A percentile compares a stretch with the other conserved stretches of the same genome.
phyloP scores from a whole-genome alignment of 768 basidiomycete genomes.

The Mycena filopes region DNA sequence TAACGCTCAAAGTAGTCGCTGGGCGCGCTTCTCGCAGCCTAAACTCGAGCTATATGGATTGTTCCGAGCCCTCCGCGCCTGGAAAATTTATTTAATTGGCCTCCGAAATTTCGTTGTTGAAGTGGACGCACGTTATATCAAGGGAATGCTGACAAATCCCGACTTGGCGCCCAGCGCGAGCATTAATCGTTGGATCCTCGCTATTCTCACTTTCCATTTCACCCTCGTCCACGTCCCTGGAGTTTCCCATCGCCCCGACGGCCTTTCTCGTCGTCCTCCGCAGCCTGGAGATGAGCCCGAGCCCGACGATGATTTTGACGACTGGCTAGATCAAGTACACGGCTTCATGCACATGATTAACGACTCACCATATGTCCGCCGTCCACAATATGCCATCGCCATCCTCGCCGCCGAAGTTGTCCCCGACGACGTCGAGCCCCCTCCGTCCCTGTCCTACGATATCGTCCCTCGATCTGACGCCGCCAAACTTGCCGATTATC shows the following conservation, averaged over 20 bases:
- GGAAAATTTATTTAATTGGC: slow-evolving; percentile 42
- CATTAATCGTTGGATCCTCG: slow-evolving; percentile 40
- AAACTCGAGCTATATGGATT: slow-evolving; percentile 50
- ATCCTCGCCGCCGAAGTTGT: background rate
- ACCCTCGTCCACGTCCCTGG: no score
- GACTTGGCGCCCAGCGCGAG: slow-evolving; percentile 36
- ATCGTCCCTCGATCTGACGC: background rate
- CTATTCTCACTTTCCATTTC: slow-evolving; percentile 45
- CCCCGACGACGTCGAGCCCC: background rate
- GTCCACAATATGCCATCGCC: slow-evolving; percentile 1
- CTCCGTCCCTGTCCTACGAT: background rate
- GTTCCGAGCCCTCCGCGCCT: slow-evolving; percentile 33
- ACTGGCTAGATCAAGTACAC: slow-evolving; percentile 34
- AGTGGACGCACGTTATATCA: slow-evolving; percentile 49
- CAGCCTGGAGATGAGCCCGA: slow-evolving; percentile 29
- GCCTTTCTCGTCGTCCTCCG: slow-evolving; percentile 35
- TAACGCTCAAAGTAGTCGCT: no score
- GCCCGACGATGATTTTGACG: no score
- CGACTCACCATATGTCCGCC: background rate
- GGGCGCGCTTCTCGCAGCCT: slow-evolving; percentile 39
- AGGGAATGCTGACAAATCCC: slow-evolving; percentile 46
- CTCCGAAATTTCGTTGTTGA: slow-evolving; percentile 45
- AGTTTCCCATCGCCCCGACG: slow-evolving; percentile 39
- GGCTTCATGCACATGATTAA: slow-evolving; percentile 34
- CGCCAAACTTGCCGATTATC: slow-evolving; percentile 3